Conservation (phyloP, 2,329 filamentous ascomycete species). For the Colletotrichum sp. region DNA sequence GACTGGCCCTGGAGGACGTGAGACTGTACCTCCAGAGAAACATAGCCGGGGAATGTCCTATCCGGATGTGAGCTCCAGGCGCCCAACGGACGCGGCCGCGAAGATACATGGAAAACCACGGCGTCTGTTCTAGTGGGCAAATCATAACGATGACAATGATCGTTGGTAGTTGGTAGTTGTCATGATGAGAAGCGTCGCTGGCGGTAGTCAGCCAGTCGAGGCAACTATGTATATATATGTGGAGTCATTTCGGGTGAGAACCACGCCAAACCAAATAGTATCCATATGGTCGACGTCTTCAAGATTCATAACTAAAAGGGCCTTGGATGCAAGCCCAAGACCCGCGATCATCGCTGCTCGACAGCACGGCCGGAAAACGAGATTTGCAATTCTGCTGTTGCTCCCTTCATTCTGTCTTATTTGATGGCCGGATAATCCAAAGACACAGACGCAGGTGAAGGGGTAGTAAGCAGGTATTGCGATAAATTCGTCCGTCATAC, state of each 20-base stretch:
- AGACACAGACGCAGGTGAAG: background rate
- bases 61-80: background rate
- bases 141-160: background rate
- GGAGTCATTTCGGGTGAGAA: background rate
- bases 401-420: background rate
- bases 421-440: background rate
- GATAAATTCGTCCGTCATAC: too few relatives aligned
- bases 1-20: background rate
- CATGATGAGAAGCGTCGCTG: background rate
- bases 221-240: fast-evolving
- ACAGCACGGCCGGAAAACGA: background rate
- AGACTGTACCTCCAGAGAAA: too few relatives aligned
- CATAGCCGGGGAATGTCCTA: too few relatives aligned
- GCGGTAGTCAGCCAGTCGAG: background rate
- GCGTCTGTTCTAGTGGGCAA: background rate
- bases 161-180: too few relatives aligned
- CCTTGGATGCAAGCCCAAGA: background rate
- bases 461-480: background rate
- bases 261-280: background rate
- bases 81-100: fast-evolving
- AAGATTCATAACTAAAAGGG: too few relatives aligned
- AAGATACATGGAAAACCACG: fast-evolving
- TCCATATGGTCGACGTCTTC: too few relatives aligned
- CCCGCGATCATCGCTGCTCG: background rate
- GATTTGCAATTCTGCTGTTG: background rate